Evolutionary conservation across 805 yeast species (phyloP).

Genomic region (Myxozyma neotropica): DNA sequence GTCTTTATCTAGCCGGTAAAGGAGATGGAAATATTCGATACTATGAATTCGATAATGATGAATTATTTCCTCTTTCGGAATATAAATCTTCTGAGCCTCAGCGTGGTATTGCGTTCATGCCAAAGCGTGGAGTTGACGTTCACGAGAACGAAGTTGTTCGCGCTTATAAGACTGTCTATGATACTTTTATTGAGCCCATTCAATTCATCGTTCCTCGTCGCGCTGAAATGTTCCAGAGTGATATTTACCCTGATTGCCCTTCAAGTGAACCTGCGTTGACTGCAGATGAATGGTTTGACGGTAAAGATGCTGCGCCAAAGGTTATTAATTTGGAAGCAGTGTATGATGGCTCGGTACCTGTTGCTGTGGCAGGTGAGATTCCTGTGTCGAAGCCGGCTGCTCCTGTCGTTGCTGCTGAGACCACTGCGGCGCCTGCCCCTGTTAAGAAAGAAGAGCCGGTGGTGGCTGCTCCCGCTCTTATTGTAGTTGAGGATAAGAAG

Average conservation of each 20-base stretch:
- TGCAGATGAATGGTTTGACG: conserved; percentile 77
- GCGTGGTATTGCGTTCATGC: conserved; percentile 91
- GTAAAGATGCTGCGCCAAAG: conserved; percentile 78
- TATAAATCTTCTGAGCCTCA: conserved; percentile 89
- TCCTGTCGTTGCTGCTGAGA: conserved; percentile 24
- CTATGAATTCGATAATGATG: conserved; percentile 79
- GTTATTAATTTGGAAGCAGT: conserved; percentile 73
- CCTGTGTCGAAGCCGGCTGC: conserved; percentile 23
- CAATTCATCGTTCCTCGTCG: conserved; percentile 93
- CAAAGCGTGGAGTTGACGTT: conserved; percentile 76
- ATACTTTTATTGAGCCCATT: conserved; percentile 81
- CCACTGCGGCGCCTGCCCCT: conserved; percentile 24
- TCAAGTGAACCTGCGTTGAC: conserved; percentile 74
- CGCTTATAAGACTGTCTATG: conserved; percentile 85
- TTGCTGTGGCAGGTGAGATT: conserved; percentile 19
- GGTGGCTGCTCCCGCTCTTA: conserved; percentile 33
- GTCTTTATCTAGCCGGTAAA: conserved; percentile 90
- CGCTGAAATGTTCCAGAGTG: conserved; percentile 87
- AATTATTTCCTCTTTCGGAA: conserved; percentile 81
- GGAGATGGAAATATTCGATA: conserved; percentile 93
- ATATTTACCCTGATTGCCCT: conserved; percentile 90
- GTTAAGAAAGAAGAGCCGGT: conserved; percentile 11
- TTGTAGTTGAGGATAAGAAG: conserved; percentile 40
- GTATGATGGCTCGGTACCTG: conserved; percentile 43
- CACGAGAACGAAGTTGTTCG: conserved; percentile 82